phyloP scores from a whole-genome alignment of 148 eudicot species.

The Diospyros lotus region DNA sequence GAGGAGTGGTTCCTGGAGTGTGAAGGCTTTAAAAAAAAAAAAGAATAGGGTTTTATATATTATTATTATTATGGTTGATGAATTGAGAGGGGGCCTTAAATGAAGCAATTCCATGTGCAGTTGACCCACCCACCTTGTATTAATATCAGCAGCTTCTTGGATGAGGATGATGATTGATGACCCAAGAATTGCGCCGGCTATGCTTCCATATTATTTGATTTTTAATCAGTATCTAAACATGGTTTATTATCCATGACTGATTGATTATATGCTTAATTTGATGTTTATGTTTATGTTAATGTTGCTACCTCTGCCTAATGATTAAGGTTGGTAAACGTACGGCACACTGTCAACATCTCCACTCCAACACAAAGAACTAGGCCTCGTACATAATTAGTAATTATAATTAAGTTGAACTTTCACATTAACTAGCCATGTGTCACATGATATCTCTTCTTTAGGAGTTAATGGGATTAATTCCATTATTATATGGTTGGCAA shows the following conservation, averaged over 20 bases:
- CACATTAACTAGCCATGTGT: too few species aligned
- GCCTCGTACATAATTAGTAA: too few species aligned
- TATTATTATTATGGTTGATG: too few species aligned
- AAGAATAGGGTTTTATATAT: too few species aligned
- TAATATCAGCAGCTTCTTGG: neutral
- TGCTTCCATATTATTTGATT: conserved; percentile 13
- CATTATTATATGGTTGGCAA: too few species aligned
- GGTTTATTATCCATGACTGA: too few species aligned
- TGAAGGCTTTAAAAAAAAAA: neutral
- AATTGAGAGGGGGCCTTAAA: neutral
- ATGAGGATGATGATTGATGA: conserved; percentile 17
- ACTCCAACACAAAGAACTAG: neutral
- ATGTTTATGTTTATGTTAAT: too few species aligned
- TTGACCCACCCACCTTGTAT: conserved; percentile 15
- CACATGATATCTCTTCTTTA: too few species aligned
- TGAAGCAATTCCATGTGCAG: conserved; percentile 26
- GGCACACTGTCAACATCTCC: conserved; percentile 11
- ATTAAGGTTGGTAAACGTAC: conserved; percentile 27
- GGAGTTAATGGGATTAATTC: too few species aligned
- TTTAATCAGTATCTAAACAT: neutral
- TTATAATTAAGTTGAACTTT: too few species aligned
- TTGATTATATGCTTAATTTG: neutral
- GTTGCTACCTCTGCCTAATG: conserved; percentile 8
- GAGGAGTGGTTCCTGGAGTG: neutral
- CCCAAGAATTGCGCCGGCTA: conserved; percentile 25